These are phyloP conservation scores for Meyerozyma carpophila DNA, from an alignment of 1,139 yeast genomes.

Conservation along the genomic window DNA sequence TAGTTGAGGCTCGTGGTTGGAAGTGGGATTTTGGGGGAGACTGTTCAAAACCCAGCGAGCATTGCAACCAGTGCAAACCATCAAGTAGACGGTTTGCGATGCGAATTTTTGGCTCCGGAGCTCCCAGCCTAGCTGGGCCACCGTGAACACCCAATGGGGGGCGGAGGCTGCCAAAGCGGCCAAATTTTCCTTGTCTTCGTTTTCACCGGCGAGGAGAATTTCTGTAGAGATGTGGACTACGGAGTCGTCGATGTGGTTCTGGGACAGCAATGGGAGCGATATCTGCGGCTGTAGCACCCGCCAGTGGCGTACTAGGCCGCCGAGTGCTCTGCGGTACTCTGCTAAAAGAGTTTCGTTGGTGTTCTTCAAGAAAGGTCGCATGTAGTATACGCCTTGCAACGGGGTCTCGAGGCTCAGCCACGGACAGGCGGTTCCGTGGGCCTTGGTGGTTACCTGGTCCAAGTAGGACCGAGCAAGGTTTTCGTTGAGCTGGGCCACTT, in stretches of 20 bases:
- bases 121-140: conserved; percentile 3
- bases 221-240: neutral
- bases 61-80: neutral
- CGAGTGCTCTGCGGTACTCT: conserved; percentile 24
- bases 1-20: conserved; percentile 6
- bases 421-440: conserved; percentile 29
- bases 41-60: conserved; percentile 1
- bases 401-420: conserved; percentile 38
- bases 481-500: conserved; percentile 19
- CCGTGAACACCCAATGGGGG: conserved; percentile 29
- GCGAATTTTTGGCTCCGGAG: neutral
- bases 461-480: conserved; percentile 21
- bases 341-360: conserved; percentile 25
- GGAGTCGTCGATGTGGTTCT: conserved; percentile 7
- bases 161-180: conserved; percentile 10
- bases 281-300: conserved; percentile 12
- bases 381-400: conserved; percentile 28
- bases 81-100: neutral
- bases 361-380: conserved; percentile 27
- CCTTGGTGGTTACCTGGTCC: conserved; percentile 17
- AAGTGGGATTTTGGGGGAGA: neutral
- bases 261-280: neutral
- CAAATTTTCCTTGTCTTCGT: conserved; percentile 28
- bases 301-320: conserved; percentile 24
- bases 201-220: conserved; percentile 2